Conservation (phyloP, 192 early-diverging fungal species). For the Backusella tarrabulga region DNA sequence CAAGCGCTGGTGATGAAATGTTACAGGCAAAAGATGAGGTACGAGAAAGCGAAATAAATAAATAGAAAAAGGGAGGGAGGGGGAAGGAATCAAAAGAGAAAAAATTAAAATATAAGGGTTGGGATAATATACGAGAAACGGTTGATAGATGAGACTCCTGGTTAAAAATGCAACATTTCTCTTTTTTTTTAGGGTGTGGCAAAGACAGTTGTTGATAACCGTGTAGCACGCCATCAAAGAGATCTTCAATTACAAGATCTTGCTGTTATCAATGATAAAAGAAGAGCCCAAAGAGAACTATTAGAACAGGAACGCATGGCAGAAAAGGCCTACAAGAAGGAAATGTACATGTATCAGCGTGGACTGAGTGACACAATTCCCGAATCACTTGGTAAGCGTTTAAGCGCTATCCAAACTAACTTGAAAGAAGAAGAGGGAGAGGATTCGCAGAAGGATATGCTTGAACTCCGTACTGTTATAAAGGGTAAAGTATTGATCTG, state of each 20-base stretch:
- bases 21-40: constrained; percentile 71
- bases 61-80: constrained; percentile 30
- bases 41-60: neutral
- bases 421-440: constrained; percentile 36
- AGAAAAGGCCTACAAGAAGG: constrained; percentile 53
- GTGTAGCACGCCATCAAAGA: constrained; percentile 61
- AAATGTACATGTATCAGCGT: constrained; percentile 65
- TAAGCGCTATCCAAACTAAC: constrained; percentile 24
- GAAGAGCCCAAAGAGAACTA: constrained; percentile 53
- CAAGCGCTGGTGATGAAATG: constrained; percentile 86
- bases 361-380: constrained; percentile 58
- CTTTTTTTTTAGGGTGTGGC: constrained; percentile 56
- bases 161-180: neutral
- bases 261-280: constrained; percentile 76
- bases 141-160: neutral
- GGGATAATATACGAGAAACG: neutral
- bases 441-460: constrained; percentile 40
- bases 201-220: constrained; percentile 70
- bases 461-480: constrained; percentile 60
- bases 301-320: constrained; percentile 50
- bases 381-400: constrained; percentile 35
- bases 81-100: constrained; percentile 26
- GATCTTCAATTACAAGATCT: constrained; percentile 61
- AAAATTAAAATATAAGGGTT: neutral
- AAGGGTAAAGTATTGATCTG: constrained; percentile 50